Conservation (phyloP, 495 filamentous ascomycete species). For the Penicilliopsis zonata region DNA sequence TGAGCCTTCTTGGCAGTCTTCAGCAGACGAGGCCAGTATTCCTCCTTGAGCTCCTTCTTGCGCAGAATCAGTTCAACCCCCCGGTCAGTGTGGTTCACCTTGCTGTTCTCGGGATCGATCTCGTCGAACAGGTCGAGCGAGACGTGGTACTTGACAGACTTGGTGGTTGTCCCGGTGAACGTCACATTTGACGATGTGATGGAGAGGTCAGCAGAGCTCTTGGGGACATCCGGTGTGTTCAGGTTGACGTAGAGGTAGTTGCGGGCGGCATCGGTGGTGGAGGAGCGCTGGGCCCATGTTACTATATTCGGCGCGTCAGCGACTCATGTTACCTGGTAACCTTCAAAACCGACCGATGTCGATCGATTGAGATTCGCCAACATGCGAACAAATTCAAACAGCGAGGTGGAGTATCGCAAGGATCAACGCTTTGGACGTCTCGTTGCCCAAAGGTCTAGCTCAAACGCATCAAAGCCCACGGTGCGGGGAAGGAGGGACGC, state of each 20-base stretch:
- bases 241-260: conserved; percentile 92
- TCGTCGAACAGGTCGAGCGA: conserved; percentile 85
- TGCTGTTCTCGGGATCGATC: conserved; percentile 74
- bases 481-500: conserved; percentile 25
- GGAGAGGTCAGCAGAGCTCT: conserved; percentile 59
- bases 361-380: no score
- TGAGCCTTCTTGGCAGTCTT: conserved; percentile 83
- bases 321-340: no score
- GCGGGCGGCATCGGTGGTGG: conserved; percentile 60
- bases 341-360: no score
- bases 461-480: conserved; percentile 4
- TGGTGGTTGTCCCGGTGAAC: conserved; percentile 75
- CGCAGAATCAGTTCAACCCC: conserved; percentile 81
- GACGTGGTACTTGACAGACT: conserved; percentile 70
- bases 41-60: conserved; percentile 88
- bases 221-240: conserved; percentile 66
- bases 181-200: conserved; percentile 63
- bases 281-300: conserved; percentile 96
- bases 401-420: background rate
- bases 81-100: conserved; percentile 70
- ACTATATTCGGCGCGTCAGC: conserved; percentile 42
- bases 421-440: background rate
- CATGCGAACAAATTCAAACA: background rate
- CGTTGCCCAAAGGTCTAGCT: background rate
- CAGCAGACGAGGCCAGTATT: conserved; percentile 89